Evolutionary conservation across 2,329 filamentous ascomycete species (phyloP).

Genomic region (Fusarium sp.): DNA sequence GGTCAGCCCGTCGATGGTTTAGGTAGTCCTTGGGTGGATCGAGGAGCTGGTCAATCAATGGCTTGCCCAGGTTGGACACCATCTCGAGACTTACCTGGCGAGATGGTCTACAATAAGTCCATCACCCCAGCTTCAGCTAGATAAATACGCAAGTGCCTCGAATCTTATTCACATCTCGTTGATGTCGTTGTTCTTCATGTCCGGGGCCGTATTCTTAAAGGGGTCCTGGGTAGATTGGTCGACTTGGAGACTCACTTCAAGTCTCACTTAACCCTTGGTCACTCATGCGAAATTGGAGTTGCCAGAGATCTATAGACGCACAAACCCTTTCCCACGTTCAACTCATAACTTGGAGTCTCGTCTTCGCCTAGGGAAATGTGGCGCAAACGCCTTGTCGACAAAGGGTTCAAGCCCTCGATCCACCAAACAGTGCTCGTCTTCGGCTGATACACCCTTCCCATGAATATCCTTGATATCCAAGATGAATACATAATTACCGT

Average conservation of each 20-base stretch:
- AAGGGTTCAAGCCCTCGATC: neutral
- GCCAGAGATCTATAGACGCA: neutral
- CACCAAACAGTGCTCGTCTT: neutral
- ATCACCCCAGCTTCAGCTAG: no score
- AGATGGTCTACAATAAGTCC: no score
- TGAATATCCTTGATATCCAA: neutral
- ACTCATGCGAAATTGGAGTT: neutral
- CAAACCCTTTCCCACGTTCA: neutral
- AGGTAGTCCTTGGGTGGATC: no score
- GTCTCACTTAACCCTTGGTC: neutral
- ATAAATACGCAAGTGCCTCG: no score
- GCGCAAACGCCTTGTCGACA: neutral
- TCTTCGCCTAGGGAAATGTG: neutral
- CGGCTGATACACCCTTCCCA: neutral
- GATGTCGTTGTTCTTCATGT: no score
- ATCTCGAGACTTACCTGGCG: no score
- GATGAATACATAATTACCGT: neutral
- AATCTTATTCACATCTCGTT: no score
- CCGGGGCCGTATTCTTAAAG: no score
- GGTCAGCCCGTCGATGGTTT: no score
- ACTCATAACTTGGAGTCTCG: neutral
- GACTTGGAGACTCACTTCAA: neutral
- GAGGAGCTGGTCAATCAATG: no score
- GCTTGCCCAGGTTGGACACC: no score
- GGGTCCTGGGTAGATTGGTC: neutral